Percentiles rank a stretch among this genome's conserved stretches.
Evolutionary conservation across 2,329 filamentous ascomycete species (phyloP).

Genomic region (Stenocarpella maydis): DNA sequence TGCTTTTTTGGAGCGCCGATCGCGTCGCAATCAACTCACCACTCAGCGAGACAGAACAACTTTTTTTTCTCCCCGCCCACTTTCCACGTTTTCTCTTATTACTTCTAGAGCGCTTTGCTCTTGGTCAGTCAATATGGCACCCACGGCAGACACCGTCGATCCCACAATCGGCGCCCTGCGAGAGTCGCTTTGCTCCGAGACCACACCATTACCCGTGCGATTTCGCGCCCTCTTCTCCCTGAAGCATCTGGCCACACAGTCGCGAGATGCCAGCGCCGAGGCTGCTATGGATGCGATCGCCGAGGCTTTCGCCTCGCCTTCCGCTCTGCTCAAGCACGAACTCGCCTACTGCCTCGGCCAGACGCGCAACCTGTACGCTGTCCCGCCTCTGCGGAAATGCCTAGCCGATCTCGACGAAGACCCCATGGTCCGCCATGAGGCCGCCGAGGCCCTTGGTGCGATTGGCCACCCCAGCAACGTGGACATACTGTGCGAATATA

Average conservation of each 20-base stretch:
- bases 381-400: constrained; percentile 76
- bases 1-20: constrained; percentile 14
- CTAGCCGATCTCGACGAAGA: constrained; percentile 84
- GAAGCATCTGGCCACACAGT: constrained; percentile 84
- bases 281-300: constrained; percentile 82
- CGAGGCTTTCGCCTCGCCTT: constrained; percentile 83
- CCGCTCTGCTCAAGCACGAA: constrained; percentile 93
- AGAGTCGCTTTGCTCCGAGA: constrained; percentile 80
- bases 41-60: neutral
- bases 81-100: neutral
- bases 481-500: constrained; percentile 74
- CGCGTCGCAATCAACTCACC: constrained; percentile 1
- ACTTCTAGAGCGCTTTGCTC: neutral
- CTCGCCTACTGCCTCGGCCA: constrained; percentile 97
- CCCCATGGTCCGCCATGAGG: constrained; percentile 95
- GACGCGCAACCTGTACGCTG: constrained; percentile 78
- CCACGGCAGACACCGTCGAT: constrained; percentile 38
- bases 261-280: constrained; percentile 66
- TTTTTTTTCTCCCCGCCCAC: neutral
- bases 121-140: constrained; percentile 38
- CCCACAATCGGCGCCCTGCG: constrained; percentile 70
- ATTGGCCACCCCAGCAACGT: constrained; percentile 79
- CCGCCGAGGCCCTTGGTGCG: constrained; percentile 92
- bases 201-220: constrained; percentile 82
- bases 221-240: constrained; percentile 98